Base-by-base conservation (phyloP, 441 rosid genomes). In the Syzygium syzygioides region DNA sequence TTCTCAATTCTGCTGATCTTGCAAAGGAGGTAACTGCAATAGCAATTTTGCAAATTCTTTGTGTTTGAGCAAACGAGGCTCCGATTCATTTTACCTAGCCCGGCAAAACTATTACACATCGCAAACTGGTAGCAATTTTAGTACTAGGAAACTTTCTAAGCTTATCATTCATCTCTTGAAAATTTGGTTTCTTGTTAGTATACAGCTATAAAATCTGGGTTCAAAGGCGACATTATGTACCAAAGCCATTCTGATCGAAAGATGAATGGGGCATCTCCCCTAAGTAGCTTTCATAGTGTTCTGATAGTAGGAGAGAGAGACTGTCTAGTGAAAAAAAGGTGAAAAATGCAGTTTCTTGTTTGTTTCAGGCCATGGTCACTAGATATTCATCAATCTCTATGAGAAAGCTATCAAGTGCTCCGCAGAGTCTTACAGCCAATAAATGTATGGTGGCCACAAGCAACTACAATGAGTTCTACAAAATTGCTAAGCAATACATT, bases 391-490 rank as follows among this genome's bases (percentile, higher is more conserved):
- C 98, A 53, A 96, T 98, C 85, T 96, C 98, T 59, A 91, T 98
- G 37, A 94, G 97, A 86, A 96, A 98, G 91, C 92, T 98, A 86
- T 93, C 98, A 10, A 94, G 93, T 55, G 97, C 98, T 41, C 90
- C 93, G 83, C 87, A 90, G 79, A 90, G 95, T 76, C 99, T 98
- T 52, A 94, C 96, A 55, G 88, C 91, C 84, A 89, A 96, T 90
- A 97, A 94, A 93, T 87, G 92, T 86, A 96, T 95, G 98, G 99
- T 96, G 86, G 98, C 98, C 55, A 95, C 91, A 14, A 98, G 99
- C 90, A 96, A 97, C 90, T 95, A 95, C 88, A 91, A 89, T 86
- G 97, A 96, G 86, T 98, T 97, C 86, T 97, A 96, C 91, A 95
- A 93, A 90, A 83, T 86, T 71, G 93, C 84, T 6, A 97, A 96